Percentiles rank a stretch among this genome's conserved stretches.
phyloP scores from a whole-genome alignment of 108 stramenopile genomes.

The Fragilariopsis cylindrus region DNA sequence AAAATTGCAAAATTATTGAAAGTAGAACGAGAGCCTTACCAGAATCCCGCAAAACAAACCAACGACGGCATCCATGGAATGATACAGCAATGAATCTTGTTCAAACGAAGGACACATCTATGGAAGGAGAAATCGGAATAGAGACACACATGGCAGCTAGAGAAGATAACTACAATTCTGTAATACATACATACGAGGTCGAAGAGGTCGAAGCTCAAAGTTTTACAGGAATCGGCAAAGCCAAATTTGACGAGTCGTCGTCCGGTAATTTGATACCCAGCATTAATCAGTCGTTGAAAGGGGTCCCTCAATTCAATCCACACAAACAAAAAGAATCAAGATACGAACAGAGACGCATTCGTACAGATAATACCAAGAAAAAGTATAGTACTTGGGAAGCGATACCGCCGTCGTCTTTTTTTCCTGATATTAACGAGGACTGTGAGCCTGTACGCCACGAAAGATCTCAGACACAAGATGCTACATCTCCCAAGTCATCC shows the following conservation, averaged over 20 bases:
- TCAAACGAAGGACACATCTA: conserved; percentile 29
- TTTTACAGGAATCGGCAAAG: background rate
- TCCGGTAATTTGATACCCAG: background rate
- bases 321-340: background rate
- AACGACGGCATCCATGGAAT: conserved; percentile 37
- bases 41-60: background rate
- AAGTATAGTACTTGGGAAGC: conserved; percentile 23
- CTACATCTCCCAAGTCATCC: too few species aligned
- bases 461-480: background rate
- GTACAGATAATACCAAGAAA: background rate
- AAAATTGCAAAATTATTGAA: background rate
- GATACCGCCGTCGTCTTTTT: conserved; percentile 20
- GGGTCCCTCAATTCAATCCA: conserved; percentile 7
- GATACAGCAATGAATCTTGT: conserved; percentile 11
- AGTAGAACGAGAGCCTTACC: background rate
- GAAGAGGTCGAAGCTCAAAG: background rate
- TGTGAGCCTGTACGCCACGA: background rate
- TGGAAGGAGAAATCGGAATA: conserved; percentile 30
- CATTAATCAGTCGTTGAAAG: background rate
- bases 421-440: background rate
- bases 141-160: conserved; percentile 22
- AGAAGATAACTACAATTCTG: background rate
- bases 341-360: background rate
- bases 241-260: background rate
- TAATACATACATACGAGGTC: background rate